These are phyloP conservation scores for Arthroderma sp. DNA, from an alignment of 2,329 filamentous ascomycete genomes.

Conservation along the genomic window DNA sequence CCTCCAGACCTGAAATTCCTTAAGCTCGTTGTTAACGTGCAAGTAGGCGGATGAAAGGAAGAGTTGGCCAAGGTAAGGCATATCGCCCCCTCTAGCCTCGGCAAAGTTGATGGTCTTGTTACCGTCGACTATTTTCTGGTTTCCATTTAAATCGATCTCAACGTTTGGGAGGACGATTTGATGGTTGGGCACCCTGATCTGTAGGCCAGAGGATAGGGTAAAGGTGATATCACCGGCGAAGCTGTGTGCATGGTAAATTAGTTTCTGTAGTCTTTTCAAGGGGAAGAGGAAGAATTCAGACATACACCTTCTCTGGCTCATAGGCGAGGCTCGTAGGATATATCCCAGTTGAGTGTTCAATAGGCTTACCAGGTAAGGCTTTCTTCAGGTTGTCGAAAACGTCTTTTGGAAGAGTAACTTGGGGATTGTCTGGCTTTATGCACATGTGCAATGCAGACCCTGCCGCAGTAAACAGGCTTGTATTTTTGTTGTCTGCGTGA, in stretches of 20 bases:
- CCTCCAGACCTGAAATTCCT: slow-evolving; percentile 21
- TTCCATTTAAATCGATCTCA: slow-evolving; percentile 15
- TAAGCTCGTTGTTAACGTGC: slow-evolving; percentile 20
- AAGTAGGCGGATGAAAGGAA: slow-evolving; percentile 25
- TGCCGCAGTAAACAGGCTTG: not conserved
- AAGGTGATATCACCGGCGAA: slow-evolving; percentile 14
- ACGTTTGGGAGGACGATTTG: slow-evolving; percentile 23
- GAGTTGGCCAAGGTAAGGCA: slow-evolving; percentile 18
- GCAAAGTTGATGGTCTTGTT: not conserved
- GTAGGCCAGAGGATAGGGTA: slow-evolving; percentile 13
- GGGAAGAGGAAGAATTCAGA: not conserved
- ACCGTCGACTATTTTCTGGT: not conserved
- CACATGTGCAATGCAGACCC: slow-evolving; percentile 19
- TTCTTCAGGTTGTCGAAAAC: slow-evolving; percentile 5
- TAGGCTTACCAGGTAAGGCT: not conserved
- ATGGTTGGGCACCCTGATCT: slow-evolving; percentile 21
- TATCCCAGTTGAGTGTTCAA: not conserved
- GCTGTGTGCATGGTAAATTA: not conserved
- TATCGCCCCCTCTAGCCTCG: not conserved
- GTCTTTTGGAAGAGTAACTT: slow-evolving; percentile 1
- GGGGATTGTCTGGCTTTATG: slow-evolving; percentile 2
- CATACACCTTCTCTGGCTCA: slow-evolving; percentile 1
- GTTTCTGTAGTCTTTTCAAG: not conserved
- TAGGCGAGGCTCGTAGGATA: not conserved
- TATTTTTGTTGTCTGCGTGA: not conserved